These are phyloP conservation scores for Metschnikowia peoriensis DNA, from an alignment of 805 yeast genomes.

Conservation along the genomic window DNA sequence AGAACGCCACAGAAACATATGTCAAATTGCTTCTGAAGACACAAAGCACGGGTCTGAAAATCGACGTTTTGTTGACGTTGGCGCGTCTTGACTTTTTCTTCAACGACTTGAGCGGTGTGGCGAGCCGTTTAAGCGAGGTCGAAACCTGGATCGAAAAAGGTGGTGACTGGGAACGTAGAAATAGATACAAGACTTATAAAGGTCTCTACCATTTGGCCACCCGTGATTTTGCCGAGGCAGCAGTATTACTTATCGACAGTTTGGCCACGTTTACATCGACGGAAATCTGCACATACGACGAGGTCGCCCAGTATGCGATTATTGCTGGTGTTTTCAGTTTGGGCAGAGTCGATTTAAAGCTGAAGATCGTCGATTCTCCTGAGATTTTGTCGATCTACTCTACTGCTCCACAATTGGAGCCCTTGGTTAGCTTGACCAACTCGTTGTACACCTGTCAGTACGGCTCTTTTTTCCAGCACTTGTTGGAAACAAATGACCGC, in stretches of 20 bases:
- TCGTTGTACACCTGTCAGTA: constrained; percentile 89
- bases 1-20: constrained; percentile 64
- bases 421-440: constrained; percentile 79
- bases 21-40: constrained; percentile 74
- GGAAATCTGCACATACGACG: constrained; percentile 85
- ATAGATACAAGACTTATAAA: constrained; percentile 85
- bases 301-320: constrained; percentile 84
- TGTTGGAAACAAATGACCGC: constrained; percentile 74
- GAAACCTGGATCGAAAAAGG: constrained; percentile 85
- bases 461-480: constrained; percentile 68
- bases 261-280: constrained; percentile 93
- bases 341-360: constrained; percentile 79
- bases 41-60: constrained; percentile 85
- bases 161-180: constrained; percentile 99
- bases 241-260: constrained; percentile 81
- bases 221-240: constrained; percentile 82
- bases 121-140: constrained; percentile 70
- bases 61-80: constrained; percentile 79
- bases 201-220: constrained; percentile 84
- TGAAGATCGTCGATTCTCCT: constrained; percentile 87
- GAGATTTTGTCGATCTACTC: constrained; percentile 82
- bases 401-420: constrained; percentile 67
- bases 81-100: constrained; percentile 88
- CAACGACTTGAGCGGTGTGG: constrained; percentile 68
- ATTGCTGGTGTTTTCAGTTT: constrained; percentile 84